A percentile compares a stretch with the other conserved stretches of the same genome.
phyloP scores from a whole-genome alignment of 768 basidiomycete species.

The Trametes cinnabarina region DNA sequence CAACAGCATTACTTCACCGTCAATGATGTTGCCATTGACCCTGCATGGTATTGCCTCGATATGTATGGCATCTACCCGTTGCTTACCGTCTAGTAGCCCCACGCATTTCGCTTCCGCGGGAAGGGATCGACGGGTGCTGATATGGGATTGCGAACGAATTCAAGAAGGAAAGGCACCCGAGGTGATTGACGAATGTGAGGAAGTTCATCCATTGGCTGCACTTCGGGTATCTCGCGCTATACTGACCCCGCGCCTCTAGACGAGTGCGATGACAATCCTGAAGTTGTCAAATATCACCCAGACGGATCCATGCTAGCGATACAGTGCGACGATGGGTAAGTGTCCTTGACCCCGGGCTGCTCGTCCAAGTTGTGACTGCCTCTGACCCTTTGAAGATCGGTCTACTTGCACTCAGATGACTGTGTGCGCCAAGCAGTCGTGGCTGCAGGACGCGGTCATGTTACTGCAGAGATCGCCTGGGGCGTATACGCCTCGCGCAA shows the following conservation, averaged over 20 bases:
- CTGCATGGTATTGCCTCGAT: slow-evolving; percentile 37
- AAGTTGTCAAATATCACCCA: slow-evolving; percentile 15
- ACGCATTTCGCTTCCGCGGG: slow-evolving; percentile 47
- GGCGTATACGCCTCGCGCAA: background rate
- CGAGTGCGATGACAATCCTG: slow-evolving; percentile 4
- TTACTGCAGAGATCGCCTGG: slow-evolving; percentile 19
- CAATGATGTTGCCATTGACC: slow-evolving; percentile 55
- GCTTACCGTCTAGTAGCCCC: slow-evolving; percentile 29
- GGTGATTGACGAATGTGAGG: background rate
- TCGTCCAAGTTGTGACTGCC: background rate
- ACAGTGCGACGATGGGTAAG: slow-evolving; percentile 18
- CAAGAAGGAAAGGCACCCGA: slow-evolving; percentile 14
- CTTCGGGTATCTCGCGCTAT: background rate
- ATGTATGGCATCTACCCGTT: no score
- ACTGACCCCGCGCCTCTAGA: background rate
- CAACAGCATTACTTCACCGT: slow-evolving; percentile 50
- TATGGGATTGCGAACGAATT: slow-evolving; percentile 40
- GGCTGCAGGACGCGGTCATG: background rate
- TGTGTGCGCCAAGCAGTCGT: background rate
- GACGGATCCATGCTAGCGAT: background rate
- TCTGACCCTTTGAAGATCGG: background rate
- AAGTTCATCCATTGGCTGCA: background rate
- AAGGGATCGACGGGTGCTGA: slow-evolving; percentile 40
- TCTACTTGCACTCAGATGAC: background rate
- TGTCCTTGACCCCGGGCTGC: background rate